phyloP scores from a whole-genome alignment of 2,329 filamentous ascomycete genomes.

The Phialophora chinensis region DNA sequence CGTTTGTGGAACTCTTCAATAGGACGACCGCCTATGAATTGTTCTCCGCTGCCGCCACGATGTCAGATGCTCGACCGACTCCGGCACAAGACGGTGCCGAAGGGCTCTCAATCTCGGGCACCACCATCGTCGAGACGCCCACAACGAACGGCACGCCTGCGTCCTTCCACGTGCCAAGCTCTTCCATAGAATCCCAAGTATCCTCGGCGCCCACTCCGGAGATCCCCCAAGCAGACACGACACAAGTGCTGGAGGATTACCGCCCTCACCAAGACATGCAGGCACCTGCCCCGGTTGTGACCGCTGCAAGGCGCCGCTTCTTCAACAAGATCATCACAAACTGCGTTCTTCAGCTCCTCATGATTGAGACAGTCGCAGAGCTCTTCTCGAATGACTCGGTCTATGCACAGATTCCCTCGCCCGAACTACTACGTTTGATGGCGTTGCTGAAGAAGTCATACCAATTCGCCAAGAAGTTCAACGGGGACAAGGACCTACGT shows the following conservation, averaged over 20 bases:
- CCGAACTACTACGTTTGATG: conserved; percentile 91
- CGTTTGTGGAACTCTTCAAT: conserved; percentile 95
- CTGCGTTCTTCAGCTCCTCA: conserved; percentile 94
- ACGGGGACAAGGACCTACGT: conserved; percentile 93
- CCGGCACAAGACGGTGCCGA: conserved; percentile 34
- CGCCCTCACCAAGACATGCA: conserved; percentile 76
- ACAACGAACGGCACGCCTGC: conserved; percentile 42
- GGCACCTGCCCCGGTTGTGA: conserved; percentile 89
- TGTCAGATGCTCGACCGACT: conserved; percentile 44
- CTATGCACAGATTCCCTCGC: conserved; percentile 88
- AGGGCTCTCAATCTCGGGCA: conserved; percentile 40
- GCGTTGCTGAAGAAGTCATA: conserved; percentile 92
- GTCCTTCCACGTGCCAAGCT: conserved; percentile 9
- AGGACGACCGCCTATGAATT: conserved; percentile 93
- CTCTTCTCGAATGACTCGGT: conserved; percentile 97
- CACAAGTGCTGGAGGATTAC: conserved; percentile 78
- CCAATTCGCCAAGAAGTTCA: conserved; percentile 95
- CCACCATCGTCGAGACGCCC: conserved; percentile 40
- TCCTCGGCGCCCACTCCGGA: conserved; percentile 37
- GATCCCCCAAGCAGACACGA: conserved; percentile 35
- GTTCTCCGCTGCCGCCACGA: conserved; percentile 77
- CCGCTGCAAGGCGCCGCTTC: conserved; percentile 87
- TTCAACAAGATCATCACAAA: conserved; percentile 99
- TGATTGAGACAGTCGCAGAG: conserved; percentile 99
- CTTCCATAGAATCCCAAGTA: conserved; percentile 35